These are phyloP conservation scores for Pistacia atlantica DNA, from an alignment of 345 rosid species.

Conservation along the genomic window DNA sequence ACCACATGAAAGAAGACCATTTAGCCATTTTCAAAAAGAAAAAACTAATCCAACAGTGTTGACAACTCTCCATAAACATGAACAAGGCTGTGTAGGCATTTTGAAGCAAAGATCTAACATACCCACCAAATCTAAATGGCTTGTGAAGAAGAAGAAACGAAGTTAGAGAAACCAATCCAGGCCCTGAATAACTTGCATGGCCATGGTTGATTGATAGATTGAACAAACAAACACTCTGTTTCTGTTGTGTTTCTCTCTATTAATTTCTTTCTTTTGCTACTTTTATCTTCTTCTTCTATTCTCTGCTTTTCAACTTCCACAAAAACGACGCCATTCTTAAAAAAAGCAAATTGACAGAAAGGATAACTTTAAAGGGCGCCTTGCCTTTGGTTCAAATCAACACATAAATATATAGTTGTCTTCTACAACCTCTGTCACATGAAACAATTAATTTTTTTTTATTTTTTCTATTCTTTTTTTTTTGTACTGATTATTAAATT, in stretches of 20 bases:
- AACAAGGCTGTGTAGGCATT: constrained; percentile 5
- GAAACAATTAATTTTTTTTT: background rate
- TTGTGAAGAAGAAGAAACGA: constrained; percentile 25
- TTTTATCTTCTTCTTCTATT: constrained; percentile 23
- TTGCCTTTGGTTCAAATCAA: constrained; percentile 47
- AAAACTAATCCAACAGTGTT: background rate
- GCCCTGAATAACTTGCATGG: constrained; percentile 29
- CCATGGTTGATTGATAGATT: constrained; percentile 16
- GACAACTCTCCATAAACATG: background rate
- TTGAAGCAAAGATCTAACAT: constrained; percentile 11
- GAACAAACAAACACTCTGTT: constrained; percentile 3
- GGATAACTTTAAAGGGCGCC: constrained; percentile 51
- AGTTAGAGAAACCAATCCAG: constrained; percentile 33
- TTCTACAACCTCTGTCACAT: background rate
- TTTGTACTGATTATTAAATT: background rate
- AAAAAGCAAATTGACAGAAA: constrained; percentile 41
- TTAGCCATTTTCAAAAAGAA: background rate
- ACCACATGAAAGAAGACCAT: background rate
- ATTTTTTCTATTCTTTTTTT: background rate
- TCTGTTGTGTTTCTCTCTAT: constrained; percentile 1
- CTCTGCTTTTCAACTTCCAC: constrained; percentile 27
- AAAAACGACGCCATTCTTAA: constrained; percentile 30
- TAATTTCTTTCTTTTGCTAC: background rate
- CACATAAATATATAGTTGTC: constrained; percentile 18
- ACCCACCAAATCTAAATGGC: constrained; percentile 36